A percentile compares a stretch with the other conserved stretches of the same genome.
phyloP scores from a whole-genome alignment of 805 yeast genomes.

The Naumovozyma baii region DNA sequence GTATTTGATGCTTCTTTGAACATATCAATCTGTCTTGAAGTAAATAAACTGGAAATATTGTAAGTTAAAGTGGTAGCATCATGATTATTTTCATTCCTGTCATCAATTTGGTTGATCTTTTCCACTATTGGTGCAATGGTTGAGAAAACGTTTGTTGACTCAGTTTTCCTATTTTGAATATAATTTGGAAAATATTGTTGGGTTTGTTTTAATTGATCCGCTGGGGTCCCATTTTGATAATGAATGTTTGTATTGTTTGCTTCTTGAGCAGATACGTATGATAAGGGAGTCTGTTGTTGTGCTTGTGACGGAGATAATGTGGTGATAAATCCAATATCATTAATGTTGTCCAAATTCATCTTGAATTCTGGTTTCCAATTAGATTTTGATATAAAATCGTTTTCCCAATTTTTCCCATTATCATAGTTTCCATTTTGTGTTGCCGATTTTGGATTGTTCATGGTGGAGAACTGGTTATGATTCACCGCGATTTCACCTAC shows the following conservation, averaged over 20 bases:
- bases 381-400: neutral
- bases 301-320: neutral
- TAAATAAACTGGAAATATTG: constrained; percentile 52
- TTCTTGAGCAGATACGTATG: neutral
- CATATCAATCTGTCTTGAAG: constrained; percentile 57
- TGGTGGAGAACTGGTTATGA: no score
- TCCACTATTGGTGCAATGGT: neutral
- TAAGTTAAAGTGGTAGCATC: neutral
- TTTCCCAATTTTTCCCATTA: neutral
- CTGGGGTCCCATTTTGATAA: neutral
- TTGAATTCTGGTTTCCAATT: constrained; percentile 43
- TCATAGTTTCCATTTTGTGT: neutral
- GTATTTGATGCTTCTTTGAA: constrained; percentile 35
- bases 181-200: neutral
- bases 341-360: constrained; percentile 37
- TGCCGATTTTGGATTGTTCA: no score
- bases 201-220: neutral
- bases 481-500: no score
- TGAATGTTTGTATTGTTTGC: neutral
- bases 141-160: neutral
- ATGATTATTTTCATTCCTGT: constrained; percentile 1
- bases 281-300: neutral
- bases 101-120: neutral
- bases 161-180: neutral
- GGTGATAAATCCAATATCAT: constrained; percentile 47